Evolutionary conservation across 2,329 filamentous ascomycete genomes (phyloP).

Genomic region (Fusarium veterinarium): DNA sequence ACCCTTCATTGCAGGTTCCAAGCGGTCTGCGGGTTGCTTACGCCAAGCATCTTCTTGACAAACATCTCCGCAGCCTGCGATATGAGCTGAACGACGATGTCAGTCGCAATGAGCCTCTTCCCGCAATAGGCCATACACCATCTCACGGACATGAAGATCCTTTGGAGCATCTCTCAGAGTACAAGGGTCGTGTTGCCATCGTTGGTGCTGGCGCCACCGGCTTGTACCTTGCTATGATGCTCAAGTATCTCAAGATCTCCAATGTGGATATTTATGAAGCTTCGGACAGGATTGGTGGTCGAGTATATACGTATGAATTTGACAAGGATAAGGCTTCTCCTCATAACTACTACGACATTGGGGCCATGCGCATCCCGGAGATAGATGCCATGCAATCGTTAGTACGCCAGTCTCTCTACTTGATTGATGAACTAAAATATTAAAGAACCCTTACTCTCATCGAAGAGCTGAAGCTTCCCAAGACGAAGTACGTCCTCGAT

Average conservation of each 20-base stretch:
- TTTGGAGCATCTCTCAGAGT: neutral
- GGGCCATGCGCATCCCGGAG: slow-evolving; percentile 29
- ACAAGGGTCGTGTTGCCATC: slow-evolving; percentile 22
- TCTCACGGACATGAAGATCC: neutral
- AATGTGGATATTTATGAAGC: slow-evolving; percentile 32
- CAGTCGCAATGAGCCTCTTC: neutral
- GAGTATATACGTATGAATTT: slow-evolving; percentile 12
- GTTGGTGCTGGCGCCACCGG: slow-evolving; percentile 23
- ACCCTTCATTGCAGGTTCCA: neutral
- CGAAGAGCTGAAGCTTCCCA: neutral
- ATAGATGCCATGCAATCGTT: slow-evolving; percentile 27
- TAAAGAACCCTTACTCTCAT: slow-evolving; percentile 4
- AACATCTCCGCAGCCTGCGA: neutral
- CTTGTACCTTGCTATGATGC: slow-evolving; percentile 31
- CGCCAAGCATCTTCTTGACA: neutral
- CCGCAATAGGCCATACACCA: neutral
- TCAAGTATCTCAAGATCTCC: slow-evolving; percentile 16
- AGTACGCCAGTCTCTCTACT: accelerated
- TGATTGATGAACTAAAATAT: accelerated
- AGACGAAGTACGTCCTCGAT: neutral
- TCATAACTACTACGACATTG: slow-evolving; percentile 33
- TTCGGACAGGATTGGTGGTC: slow-evolving; percentile 12
- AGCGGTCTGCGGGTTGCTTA: slow-evolving; percentile 1
- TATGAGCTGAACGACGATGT: neutral
- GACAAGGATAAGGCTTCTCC: neutral